Conservation (phyloP, 2,329 filamentous ascomycete species). For the Fusarium sp. region DNA sequence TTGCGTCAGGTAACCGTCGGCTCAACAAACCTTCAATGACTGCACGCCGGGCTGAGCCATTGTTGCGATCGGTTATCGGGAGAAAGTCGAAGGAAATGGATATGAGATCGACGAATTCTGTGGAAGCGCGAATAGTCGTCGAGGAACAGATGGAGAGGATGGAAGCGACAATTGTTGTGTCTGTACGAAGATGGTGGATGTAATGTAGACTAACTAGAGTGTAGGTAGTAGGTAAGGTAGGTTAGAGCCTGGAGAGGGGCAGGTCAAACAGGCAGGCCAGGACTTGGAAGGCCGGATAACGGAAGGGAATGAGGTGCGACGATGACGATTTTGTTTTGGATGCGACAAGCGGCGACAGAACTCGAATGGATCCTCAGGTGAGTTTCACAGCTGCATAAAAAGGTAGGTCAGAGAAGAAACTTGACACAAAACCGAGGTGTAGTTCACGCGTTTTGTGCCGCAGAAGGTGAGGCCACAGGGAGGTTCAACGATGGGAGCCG, state of each 20-base stretch:
- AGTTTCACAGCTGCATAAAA: conserved; percentile 44
- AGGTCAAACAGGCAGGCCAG: neutral
- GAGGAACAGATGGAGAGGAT: conserved; percentile 22
- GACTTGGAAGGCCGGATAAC: conserved; percentile 18
- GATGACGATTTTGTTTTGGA: conserved; percentile 23
- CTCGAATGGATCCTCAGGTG: conserved; percentile 30
- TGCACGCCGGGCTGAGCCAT: conserved; percentile 88
- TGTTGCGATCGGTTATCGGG: conserved; percentile 32
- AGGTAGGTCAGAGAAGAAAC: conserved; percentile 39
- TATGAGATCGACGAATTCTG: neutral
- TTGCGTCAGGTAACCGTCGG: conserved; percentile 28
- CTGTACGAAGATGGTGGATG: conserved; percentile 12
- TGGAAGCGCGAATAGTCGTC: conserved; percentile 19
- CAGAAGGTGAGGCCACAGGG: conserved; percentile 45
- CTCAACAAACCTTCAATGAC: conserved; percentile 81
- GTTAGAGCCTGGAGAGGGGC: conserved; percentile 10
- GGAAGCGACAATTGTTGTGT: conserved; percentile 21
- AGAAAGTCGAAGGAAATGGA: conserved; percentile 6
- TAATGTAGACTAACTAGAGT: conserved; percentile 8
- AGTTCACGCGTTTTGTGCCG: conserved; percentile 46
- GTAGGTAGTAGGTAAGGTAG: neutral
- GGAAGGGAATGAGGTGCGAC: conserved; percentile 29
- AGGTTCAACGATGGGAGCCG: conserved; percentile 39
- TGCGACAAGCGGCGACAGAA: conserved; percentile 26
- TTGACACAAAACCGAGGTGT: conserved; percentile 43